Conservation (phyloP, 257 asterid genomes). For the Jaltomata sinuosa region DNA sequence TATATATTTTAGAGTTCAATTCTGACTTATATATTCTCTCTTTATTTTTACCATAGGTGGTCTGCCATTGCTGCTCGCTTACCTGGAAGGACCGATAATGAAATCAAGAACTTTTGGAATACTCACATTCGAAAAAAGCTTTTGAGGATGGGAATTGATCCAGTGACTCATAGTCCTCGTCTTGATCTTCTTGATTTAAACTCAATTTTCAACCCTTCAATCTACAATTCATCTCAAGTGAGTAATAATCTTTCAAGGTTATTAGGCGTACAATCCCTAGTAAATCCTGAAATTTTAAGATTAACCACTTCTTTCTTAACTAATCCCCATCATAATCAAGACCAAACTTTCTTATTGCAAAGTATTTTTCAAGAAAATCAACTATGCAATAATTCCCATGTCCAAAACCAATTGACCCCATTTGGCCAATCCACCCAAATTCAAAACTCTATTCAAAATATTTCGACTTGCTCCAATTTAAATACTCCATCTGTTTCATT, state of each 20-base stretch:
- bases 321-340: constrained; percentile 21
- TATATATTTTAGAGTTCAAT: no score
- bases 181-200: constrained; percentile 73
- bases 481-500: neutral
- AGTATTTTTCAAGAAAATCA: constrained; percentile 22
- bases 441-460: constrained; percentile 28
- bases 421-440: constrained; percentile 16
- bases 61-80: constrained; percentile 67
- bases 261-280: constrained; percentile 29
- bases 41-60: constrained; percentile 47
- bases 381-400: neutral
- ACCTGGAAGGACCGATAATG: constrained; percentile 80
- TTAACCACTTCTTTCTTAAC: constrained; percentile 39
- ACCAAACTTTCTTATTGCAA: constrained; percentile 17
- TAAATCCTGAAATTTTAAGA: constrained; percentile 44
- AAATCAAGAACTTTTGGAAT: constrained; percentile 83
- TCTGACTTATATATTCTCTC: no score
- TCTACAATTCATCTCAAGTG: constrained; percentile 13
- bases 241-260: constrained; percentile 42
- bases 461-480: neutral
- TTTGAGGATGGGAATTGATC: constrained; percentile 77
- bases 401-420: constrained; percentile 19
- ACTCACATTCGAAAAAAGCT: constrained; percentile 64
- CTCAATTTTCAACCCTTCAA: constrained; percentile 25
- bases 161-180: constrained; percentile 68